These are phyloP conservation scores for Nepenthes gracilis DNA, from an alignment of 148 eudicot species.

Conservation along the genomic window DNA sequence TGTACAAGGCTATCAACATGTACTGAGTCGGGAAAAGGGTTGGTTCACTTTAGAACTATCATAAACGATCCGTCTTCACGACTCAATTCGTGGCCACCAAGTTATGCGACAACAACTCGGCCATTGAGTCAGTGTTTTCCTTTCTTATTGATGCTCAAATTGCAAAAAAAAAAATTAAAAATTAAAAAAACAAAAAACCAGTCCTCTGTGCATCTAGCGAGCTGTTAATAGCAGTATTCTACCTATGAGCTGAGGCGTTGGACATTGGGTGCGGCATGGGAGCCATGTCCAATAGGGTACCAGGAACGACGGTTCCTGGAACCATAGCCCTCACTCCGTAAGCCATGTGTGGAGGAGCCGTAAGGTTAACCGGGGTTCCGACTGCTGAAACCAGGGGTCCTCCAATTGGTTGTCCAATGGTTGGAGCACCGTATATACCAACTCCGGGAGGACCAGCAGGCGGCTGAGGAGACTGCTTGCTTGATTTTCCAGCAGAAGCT, in stretches of 20 bases:
- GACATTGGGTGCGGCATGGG: constrained; percentile 46
- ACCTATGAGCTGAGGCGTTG: constrained; percentile 46
- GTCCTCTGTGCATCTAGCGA: constrained; percentile 7
- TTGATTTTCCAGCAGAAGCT: constrained; percentile 22
- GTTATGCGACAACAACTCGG: no score
- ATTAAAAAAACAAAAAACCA: not conserved
- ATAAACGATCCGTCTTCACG: no score
- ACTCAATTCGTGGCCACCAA: no score
- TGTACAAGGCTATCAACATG: no score
- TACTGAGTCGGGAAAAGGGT: no score
- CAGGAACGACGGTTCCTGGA: constrained; percentile 41
- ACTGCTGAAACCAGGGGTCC: constrained; percentile 41
- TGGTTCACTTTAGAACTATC: no score
- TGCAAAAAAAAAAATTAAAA: not conserved
- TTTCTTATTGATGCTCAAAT: no score
- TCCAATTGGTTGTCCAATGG: constrained; percentile 60
- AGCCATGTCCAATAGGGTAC: constrained; percentile 48
- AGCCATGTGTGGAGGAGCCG: constrained; percentile 23
- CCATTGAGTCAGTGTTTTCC: no score
- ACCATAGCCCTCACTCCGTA: constrained; percentile 38
- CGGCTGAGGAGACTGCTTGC: constrained; percentile 30
- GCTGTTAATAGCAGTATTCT: not conserved
- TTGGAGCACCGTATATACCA: constrained; percentile 37
- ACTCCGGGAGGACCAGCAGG: constrained; percentile 18
- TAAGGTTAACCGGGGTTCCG: constrained; percentile 26